Evolutionary conservation across 371 early-diverging fungal species (phyloP).

Genomic region (Rhizopus arrhizus): DNA sequence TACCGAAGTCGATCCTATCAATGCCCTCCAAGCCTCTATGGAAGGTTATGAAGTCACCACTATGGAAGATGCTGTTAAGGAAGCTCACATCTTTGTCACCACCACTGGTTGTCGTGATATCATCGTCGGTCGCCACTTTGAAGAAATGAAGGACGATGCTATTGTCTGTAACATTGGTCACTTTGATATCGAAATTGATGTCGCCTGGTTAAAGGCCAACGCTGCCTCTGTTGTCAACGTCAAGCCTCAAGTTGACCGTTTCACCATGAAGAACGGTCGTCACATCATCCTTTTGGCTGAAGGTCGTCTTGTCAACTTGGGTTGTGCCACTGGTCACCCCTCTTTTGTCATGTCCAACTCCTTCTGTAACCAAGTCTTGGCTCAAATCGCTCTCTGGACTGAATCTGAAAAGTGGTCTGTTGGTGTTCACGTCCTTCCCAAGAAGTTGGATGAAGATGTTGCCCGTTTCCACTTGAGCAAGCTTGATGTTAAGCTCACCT

Average conservation of each 20-base stretch:
- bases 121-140: constrained; percentile 90
- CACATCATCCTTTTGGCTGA: constrained; percentile 97
- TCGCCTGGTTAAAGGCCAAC: constrained; percentile 98
- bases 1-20: constrained; percentile 99
- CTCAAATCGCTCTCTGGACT: constrained; percentile 98
- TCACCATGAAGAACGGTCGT: constrained; percentile 88
- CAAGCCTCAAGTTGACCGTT: constrained; percentile 99
- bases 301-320: constrained; percentile 99
- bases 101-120: constrained; percentile 99
- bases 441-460: constrained; percentile 99
- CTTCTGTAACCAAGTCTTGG: constrained; percentile 98
- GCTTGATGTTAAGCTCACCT: constrained; percentile 92
- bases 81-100: constrained; percentile 98
- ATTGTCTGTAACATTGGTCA: constrained; percentile 99
- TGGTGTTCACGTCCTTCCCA: constrained; percentile 98
- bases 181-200: constrained; percentile 99
- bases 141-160: constrained; percentile 95
- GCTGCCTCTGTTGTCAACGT: constrained; percentile 87
- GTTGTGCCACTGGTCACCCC: constrained; percentile 99
- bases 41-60: constrained; percentile 99
- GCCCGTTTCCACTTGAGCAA: constrained; percentile 95
- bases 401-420: constrained; percentile 84
- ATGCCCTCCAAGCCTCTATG: constrained; percentile 99
- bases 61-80: constrained; percentile 92
- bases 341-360: constrained; percentile 99